A percentile compares a stretch with the other conserved stretches of the same genome.
phyloP scores from a whole-genome alignment of 495 filamentous ascomycete species.

The Neurospora sp. region DNA sequence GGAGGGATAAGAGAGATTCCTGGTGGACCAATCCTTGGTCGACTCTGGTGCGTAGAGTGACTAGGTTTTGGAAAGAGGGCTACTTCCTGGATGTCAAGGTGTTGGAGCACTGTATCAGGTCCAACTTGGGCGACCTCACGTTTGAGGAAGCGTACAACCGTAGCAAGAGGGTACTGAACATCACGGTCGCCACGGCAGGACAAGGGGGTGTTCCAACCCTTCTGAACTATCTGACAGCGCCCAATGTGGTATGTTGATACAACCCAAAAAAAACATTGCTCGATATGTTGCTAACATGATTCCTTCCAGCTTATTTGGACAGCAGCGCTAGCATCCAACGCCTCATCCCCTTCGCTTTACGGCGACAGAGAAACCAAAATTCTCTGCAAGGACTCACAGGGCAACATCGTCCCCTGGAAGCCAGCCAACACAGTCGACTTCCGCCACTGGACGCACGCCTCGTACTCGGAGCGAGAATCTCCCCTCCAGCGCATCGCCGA shows the following conservation, averaged over 20 bases:
- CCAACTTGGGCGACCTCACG: slow-evolving; percentile 80
- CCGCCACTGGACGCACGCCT: slow-evolving; percentile 55
- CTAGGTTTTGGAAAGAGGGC: slow-evolving; percentile 59
- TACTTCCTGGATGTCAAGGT: slow-evolving; percentile 76
- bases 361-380: slow-evolving; percentile 51
- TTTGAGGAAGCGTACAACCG: slow-evolving; percentile 88
- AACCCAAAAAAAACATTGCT: neutral
- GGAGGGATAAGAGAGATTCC: slow-evolving; percentile 7
- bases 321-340: slow-evolving; percentile 85
- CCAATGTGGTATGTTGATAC: slow-evolving; percentile 66
- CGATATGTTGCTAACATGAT: neutral
- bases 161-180: slow-evolving; percentile 84
- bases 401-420: slow-evolving; percentile 71
- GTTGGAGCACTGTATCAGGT: slow-evolving; percentile 74
- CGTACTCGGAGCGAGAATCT: slow-evolving; percentile 65
- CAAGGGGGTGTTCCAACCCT: slow-evolving; percentile 72
- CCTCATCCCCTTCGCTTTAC: slow-evolving; percentile 57
- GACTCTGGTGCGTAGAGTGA: slow-evolving; percentile 50
- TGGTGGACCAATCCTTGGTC: slow-evolving; percentile 35
- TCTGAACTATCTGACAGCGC: slow-evolving; percentile 88
- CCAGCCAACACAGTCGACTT: slow-evolving; percentile 57
- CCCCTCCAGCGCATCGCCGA: slow-evolving; percentile 77
- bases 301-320: slow-evolving; percentile 69
- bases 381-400: slow-evolving; percentile 72
- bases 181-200: slow-evolving; percentile 70